phyloP scores from a whole-genome alignment of 768 basidiomycete species.

The Suillus brevipes region DNA sequence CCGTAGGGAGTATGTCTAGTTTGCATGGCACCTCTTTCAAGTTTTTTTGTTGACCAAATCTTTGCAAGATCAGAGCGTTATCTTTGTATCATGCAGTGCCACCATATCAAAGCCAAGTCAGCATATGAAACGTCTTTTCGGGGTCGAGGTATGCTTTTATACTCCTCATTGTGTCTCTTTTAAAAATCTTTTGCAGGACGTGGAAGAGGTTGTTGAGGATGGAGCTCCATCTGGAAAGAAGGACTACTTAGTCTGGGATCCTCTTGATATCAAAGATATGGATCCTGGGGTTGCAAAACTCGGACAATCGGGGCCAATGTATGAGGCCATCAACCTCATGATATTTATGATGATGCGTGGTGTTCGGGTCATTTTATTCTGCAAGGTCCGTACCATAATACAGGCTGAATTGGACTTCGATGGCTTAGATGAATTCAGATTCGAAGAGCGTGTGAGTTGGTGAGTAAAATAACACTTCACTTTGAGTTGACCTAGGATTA shows the following conservation, averaged over 20 bases:
- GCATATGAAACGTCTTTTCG: constrained; percentile 80
- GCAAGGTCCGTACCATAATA: constrained; percentile 53
- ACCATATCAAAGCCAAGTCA: constrained; percentile 75
- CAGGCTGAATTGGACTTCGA: neutral
- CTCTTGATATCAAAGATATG: constrained; percentile 41
- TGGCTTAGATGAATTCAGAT: constrained; percentile 44
- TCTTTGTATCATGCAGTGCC: constrained; percentile 85
- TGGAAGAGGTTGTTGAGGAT: constrained; percentile 73
- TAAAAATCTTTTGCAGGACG: constrained; percentile 36
- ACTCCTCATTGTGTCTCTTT: neutral
- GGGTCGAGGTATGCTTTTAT: constrained; percentile 43
- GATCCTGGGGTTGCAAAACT: constrained; percentile 54
- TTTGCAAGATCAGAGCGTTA: constrained; percentile 45
- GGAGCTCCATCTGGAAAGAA: constrained; percentile 82
- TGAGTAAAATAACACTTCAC: constrained; percentile 31
- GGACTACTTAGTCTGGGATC: constrained; percentile 80
- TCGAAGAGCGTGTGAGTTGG: constrained; percentile 80
- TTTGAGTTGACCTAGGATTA: neutral
- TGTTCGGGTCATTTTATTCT: constrained; percentile 83
- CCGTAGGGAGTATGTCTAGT: constrained; percentile 66
- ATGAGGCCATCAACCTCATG: constrained; percentile 73
- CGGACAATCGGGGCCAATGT: constrained; percentile 58
- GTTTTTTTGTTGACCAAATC: neutral
- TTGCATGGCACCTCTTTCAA: neutral
- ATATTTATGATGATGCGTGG: constrained; percentile 80